phyloP scores from a whole-genome alignment of 345 rosid genomes.

The Citrus mangshanensis region DNA sequence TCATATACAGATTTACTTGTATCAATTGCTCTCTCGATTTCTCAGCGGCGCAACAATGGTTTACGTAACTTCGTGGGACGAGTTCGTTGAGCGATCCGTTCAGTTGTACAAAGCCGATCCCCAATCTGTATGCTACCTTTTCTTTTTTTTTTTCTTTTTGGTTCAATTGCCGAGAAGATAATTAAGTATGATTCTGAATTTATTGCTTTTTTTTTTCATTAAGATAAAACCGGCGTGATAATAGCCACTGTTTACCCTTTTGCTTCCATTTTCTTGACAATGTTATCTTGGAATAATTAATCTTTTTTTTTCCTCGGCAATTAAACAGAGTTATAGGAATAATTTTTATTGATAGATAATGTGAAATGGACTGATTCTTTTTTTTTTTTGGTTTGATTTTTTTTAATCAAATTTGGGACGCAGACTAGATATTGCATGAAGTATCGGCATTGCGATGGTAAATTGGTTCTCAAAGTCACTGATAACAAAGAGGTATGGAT shows the following conservation, averaged over 20 bases:
- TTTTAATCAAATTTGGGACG: slow-evolving; percentile 14
- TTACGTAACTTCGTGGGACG: slow-evolving; percentile 77
- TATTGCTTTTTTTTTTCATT: too few species aligned
- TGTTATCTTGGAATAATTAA: neutral
- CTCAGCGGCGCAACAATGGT: slow-evolving; percentile 41
- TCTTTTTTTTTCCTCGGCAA: neutral
- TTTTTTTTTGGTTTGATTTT: neutral
- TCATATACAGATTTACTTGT: too few species aligned
- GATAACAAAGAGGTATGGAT: slow-evolving; percentile 74
- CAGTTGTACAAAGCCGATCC: slow-evolving; percentile 89
- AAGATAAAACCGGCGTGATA: neutral
- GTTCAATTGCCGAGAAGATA: too few species aligned
- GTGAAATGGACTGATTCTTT: neutral
- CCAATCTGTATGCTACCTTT: slow-evolving; percentile 56
- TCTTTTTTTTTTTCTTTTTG: neutral
- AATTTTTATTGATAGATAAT: neutral
- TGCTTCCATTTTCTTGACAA: neutral
- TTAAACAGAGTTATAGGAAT: neutral
- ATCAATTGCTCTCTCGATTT: neutral
- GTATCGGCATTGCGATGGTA: slow-evolving; percentile 92
- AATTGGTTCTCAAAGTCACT: slow-evolving; percentile 96
- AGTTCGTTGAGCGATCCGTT: slow-evolving; percentile 73
- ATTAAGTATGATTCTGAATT: too few species aligned
- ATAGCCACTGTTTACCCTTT: neutral
- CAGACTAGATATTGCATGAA: slow-evolving; percentile 91